A percentile compares a stretch with the other conserved stretches of the same genome.
These are phyloP conservation scores for Teunomyces tritomae DNA, from an alignment of 805 yeast species.

Conservation along the genomic window DNA sequence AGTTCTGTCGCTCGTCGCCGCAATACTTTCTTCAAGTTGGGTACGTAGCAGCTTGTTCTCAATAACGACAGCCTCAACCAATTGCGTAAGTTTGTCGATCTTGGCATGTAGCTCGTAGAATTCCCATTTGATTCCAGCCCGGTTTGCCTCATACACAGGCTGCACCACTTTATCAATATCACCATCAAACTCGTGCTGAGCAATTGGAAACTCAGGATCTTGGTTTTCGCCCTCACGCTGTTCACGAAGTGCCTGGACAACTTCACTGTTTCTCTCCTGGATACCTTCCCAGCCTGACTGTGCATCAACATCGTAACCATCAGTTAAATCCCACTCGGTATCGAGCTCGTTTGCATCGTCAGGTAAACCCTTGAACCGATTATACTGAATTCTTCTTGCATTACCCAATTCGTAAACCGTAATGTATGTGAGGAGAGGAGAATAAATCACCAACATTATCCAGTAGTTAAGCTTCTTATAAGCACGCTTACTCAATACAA, in stretches of 20 bases:
- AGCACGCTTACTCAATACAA: constrained; percentile 32
- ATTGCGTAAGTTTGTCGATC: constrained; percentile 43
- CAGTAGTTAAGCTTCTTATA: constrained; percentile 45
- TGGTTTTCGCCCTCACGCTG: constrained; percentile 63
- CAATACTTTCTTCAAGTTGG: not conserved
- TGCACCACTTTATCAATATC: constrained; percentile 53
- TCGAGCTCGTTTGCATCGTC: constrained; percentile 82
- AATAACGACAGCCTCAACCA: constrained; percentile 38
- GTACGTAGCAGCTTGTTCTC: constrained; percentile 21
- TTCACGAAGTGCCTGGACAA: constrained; percentile 34
- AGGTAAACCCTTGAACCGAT: constrained; percentile 57
- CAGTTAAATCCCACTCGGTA: constrained; percentile 79
- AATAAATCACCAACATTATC: constrained; percentile 63
- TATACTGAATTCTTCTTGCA: constrained; percentile 71
- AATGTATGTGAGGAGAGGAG: constrained; percentile 62
- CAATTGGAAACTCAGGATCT: constrained; percentile 67
- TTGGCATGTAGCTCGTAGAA: constrained; percentile 52
- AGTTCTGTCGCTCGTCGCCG: too few relatives aligned
- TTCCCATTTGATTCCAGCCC: constrained; percentile 63
- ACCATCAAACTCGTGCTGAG: constrained; percentile 47
- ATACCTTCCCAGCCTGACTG: constrained; percentile 35
- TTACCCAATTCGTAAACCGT: constrained; percentile 61
- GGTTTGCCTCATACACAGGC: constrained; percentile 56
- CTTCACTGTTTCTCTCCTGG: constrained; percentile 38
- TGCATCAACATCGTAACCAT: constrained; percentile 56